Evolutionary conservation across 306 rosid genomes (phyloP), one percentile per base, ranked within the genome.

Genomic region (Prunus campanulata): DNA sequence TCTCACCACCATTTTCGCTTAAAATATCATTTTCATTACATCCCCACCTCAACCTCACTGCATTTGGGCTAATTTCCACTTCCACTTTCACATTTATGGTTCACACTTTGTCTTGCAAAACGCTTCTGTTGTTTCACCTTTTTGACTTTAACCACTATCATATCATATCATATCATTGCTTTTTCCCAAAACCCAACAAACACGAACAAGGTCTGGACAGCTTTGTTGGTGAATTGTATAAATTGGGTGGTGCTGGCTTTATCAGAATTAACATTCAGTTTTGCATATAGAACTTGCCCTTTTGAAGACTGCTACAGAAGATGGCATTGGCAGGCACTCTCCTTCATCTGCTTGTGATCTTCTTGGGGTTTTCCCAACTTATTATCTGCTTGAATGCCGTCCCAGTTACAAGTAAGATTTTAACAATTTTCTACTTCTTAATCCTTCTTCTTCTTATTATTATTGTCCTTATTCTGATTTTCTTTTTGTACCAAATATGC

Each of bases 381-480:
- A 19, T 90, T 47, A 19, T 82, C 25, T 76, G 73, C 87, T 83
- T 85, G 59, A 85, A 85, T 74, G 97, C 93, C 74, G 86, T 89
- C 81, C 98, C 97, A 46, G 76, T 83, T 68, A 84, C 97, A 85
- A 90, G 95, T 92, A 89, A 84, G 25, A 16, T 16, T 39, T 39
- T 35, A 18, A 29, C 61, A 4, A 29, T 13, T 25, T 15, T 77
- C 72, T 65, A 74, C 19, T 25, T 82, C 69, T 74, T 32, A 22
- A 24, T 35, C 42, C 42, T 35, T 63, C 27, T 46, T 18, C 39
- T 65, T 52, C 32, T 29, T 56, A 22, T 67, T 49, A 65, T 57
- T 70, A 64, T 6, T 74, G 30, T 64, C 63, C 56, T 63, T 57
- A 42, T 72, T 7, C 83, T 46, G 32, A 70, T 1, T 48, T 22